Base-by-base conservation (phyloP, 108 stramenopile species). In the Nitzschia sp. region DNA sequence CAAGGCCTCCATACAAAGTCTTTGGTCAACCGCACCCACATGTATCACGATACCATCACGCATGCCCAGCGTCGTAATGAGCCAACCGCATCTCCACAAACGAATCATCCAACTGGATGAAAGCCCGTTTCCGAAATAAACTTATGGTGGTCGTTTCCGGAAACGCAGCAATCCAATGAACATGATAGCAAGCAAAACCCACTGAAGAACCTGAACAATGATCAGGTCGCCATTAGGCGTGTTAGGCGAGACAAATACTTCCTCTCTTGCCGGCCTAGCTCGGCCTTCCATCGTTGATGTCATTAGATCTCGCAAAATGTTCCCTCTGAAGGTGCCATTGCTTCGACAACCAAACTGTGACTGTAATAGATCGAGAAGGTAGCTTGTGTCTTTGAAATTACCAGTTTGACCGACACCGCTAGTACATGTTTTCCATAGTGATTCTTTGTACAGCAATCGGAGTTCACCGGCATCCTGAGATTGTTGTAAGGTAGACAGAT, bases 311-410 rank as follows among this genome's bases (percentile, higher is more conserved):
- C 21, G 22, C 12, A 20, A 24, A 54, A 9, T 6, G 1, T 19
- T 24, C 6, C 11, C 21, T 22, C 5, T 54, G 53, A 24, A 1
- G 11, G 12, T 22, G 6, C 6, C 53, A 12, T 24, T 54, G 11
- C 53, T 17, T 6, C 44, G 61, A 53, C 64, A 65, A 24, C 64
- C 26, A 52, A 65, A 65, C 22, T 65, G 64, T n/a, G 64, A 65
- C n/a, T 51, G 51, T 22, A 65, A 38, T 14, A 44, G 11, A 21
- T 53, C n/a, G 1, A 65, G 37, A 3, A 65, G 43, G 19, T 38
- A 52, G 26, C 9, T 65, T 0, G 64, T 65, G 37, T 65, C 52
- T 53, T n/a, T 21, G 21, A 51, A 53, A 6, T 37, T 38, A 6
- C 6, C 12, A 19, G 41, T 37, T 40, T n/a, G 38, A 10, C 14